Evolutionary conservation across 2,329 filamentous ascomycete genomes (phyloP), one percentile per base, ranked within the genome.

Genomic region (Phialemonium atrogriseum): DNA sequence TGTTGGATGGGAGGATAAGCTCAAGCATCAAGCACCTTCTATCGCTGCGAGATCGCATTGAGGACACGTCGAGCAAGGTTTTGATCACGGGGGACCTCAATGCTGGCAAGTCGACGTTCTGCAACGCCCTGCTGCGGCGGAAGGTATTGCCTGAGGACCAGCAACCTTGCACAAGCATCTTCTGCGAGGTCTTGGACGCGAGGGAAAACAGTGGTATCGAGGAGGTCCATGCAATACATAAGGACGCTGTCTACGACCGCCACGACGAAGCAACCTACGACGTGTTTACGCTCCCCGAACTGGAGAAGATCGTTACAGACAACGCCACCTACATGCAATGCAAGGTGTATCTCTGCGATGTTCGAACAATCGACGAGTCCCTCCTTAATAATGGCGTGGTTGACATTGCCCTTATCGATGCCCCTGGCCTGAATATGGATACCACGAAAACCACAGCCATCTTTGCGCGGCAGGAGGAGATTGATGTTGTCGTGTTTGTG

Each of bases 401-500:
- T 24, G 91, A 98, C 50, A 98, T 98, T 53, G 88, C 91, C 1
- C 70, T 98, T 32, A 98, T 98, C 43, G 91, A 98, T 56, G 91
- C 91, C 0, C 91, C 91, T 2, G 91, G 91, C 18, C 68, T 98
- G 32, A 98, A 98, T 58, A 86, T 84, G 14, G 89, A 98, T 54
- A 96, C 89, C 2, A 78, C 94, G 27, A 94, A 96, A 62, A 98
- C 91, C 0, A 98, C 91, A 2, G 91, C 91, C 13, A 84, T 98
- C 6, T 98, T 98, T 56, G 91, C 91, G 15, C 73, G 91, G 35
- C 91, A 98, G 52, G 91, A 98, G 56, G 91, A 98, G 59, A 98
- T 98, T 41, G 91, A 98, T 47, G 91, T 98, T 0, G 91, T 98
- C 1, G 88, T 98, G 0, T 98, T 98, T 48, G 91, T 98, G 20